These are phyloP conservation scores for Calocybe indica DNA, from an alignment of 768 basidiomycete species.

Conservation along the genomic window DNA sequence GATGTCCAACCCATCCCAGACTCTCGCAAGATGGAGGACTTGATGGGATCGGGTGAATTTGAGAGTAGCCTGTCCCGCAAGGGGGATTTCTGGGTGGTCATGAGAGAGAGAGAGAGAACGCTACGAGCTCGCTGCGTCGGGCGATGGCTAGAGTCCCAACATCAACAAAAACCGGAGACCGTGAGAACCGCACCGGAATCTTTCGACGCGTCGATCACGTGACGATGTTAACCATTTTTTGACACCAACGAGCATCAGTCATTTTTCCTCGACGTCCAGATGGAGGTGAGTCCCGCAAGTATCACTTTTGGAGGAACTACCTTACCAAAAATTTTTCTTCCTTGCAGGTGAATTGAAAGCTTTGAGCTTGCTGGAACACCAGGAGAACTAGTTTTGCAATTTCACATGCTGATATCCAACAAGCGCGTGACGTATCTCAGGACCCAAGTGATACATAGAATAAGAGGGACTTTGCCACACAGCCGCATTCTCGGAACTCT, in stretches of 20 bases:
- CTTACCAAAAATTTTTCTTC: no score
- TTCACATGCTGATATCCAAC: no score
- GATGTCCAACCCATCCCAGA: conserved; percentile 62
- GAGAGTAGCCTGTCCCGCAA: conserved; percentile 55
- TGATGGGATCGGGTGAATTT: conserved; percentile 59
- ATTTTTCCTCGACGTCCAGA: not conserved
- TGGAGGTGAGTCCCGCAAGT: not conserved
- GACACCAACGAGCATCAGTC: not conserved
- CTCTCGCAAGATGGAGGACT: conserved; percentile 56
- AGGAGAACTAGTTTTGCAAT: no score
- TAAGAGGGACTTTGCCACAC: no score
- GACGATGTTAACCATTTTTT: conserved; percentile 20
- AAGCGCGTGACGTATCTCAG: no score
- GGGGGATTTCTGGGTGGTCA: conserved; percentile 39
- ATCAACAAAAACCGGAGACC: conserved; percentile 35
- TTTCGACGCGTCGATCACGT: conserved; percentile 32
- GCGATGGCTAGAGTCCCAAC: conserved; percentile 3
- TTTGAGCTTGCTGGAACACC: no score
- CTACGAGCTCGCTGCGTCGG: not conserved
- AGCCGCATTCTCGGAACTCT: no score
- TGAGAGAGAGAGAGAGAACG: conserved; percentile 8
- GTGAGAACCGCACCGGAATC: conserved; percentile 1
- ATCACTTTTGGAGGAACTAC: no score
- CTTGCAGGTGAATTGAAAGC: no score
- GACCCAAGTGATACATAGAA: no score